Conservation (phyloP, 2,329 filamentous ascomycete genomes). For the Laburnicola sp. region DNA sequence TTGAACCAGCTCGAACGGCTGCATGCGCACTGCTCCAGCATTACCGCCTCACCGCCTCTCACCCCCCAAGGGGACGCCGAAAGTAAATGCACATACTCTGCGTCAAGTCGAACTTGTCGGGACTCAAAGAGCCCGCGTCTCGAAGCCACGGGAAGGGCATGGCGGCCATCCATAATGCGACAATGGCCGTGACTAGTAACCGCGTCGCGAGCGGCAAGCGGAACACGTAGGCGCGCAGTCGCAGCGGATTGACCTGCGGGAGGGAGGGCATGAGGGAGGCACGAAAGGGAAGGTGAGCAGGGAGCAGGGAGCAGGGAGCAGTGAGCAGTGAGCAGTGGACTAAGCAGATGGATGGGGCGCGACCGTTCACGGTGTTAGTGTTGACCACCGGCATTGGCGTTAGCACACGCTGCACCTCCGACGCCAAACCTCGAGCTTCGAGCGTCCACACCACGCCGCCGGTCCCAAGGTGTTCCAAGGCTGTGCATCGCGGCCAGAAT, state of each 20-base stretch:
- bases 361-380: too few species aligned
- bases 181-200: slow-evolving; percentile 65
- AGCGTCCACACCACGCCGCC: too few species aligned
- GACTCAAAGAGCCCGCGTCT: slow-evolving; percentile 78
- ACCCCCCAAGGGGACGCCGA: background rate
- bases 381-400: too few species aligned
- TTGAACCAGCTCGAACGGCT: background rate
- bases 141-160: slow-evolving; percentile 72
- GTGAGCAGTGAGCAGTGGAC: background rate
- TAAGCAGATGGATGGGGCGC: slow-evolving; percentile 1
- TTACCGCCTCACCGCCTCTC: background rate
- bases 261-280: slow-evolving; percentile 48
- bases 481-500: slow-evolving; percentile 25
- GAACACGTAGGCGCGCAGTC: slow-evolving; percentile 78
- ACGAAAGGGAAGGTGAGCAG: background rate
- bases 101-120: slow-evolving; percentile 70
- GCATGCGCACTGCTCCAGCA: background rate
- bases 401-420: too few species aligned
- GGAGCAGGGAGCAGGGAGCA: slow-evolving; percentile 15
- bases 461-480: too few species aligned
- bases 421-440: too few species aligned
- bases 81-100: slow-evolving; percentile 61
- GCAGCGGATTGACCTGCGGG: slow-evolving; percentile 68
- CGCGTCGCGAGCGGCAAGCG: slow-evolving; percentile 89
- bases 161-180: slow-evolving; percentile 69